phyloP scores from a whole-genome alignment of 768 basidiomycete genomes.

The Trametes cingulata region DNA sequence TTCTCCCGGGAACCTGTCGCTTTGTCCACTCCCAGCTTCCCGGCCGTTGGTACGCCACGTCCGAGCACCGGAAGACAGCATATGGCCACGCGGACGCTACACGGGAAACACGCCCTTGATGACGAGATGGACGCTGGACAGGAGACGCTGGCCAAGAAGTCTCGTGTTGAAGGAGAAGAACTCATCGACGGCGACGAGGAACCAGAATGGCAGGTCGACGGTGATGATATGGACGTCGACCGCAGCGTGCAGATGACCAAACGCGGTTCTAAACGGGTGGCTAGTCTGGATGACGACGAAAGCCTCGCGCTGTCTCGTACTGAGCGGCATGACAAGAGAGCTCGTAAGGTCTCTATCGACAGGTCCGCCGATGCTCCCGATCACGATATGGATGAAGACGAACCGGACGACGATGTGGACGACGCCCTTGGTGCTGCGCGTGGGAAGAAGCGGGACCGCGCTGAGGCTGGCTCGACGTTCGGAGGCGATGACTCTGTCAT shows the following conservation, averaged over 20 bases:
- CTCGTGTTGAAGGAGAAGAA: conserved; percentile 51
- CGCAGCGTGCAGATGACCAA: conserved; percentile 20
- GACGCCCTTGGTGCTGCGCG: neutral
- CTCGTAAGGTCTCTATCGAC: conserved; percentile 53
- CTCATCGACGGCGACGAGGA: conserved; percentile 51
- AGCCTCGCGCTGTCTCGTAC: conserved; percentile 39
- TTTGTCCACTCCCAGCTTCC: neutral
- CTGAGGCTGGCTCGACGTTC: conserved; percentile 71
- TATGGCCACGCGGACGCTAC: conserved; percentile 4
- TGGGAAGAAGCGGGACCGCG: conserved; percentile 77
- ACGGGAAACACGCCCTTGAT: conserved; percentile 38
- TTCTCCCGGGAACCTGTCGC: neutral
- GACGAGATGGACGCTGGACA: conserved; percentile 40
- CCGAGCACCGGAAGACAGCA: neutral
- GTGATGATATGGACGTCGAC: conserved; percentile 30
- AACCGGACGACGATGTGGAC: neutral
- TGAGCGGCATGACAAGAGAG: conserved; percentile 51
- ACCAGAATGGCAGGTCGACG: conserved; percentile 40
- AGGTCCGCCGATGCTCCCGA: conserved; percentile 29
- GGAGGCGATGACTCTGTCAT: conserved; percentile 55
- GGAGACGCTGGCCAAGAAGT: conserved; percentile 48
- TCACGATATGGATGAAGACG: conserved; percentile 14
- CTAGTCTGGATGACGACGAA: conserved; percentile 48
- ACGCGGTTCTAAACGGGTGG: conserved; percentile 53
- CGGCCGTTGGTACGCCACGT: neutral